Conservation (phyloP, 2,329 filamentous ascomycete genomes). For the Canariomyces notabilis region DNA sequence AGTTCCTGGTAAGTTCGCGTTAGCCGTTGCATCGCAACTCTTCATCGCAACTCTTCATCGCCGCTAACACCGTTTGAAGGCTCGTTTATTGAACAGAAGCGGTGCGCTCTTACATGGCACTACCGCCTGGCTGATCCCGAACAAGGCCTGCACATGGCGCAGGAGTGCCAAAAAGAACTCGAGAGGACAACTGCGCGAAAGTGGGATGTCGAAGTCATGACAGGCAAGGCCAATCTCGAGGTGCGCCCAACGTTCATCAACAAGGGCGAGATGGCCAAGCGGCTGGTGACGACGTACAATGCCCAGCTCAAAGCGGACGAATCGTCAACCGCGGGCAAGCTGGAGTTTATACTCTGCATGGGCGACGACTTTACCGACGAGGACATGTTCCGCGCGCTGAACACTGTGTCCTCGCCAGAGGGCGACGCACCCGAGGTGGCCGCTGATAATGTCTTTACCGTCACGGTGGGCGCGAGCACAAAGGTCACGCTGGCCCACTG, state of each 20-base stretch:
- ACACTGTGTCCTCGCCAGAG: constrained; percentile 42
- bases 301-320: constrained; percentile 28
- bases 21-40: background rate
- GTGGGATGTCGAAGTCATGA: constrained; percentile 95
- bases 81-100: constrained; percentile 90
- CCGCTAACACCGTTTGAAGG: constrained; percentile 40
- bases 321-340: constrained; percentile 38
- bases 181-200: constrained; percentile 69
- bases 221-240: constrained; percentile 93
- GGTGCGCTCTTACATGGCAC: constrained; percentile 94
- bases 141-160: constrained; percentile 72
- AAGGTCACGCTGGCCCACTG: constrained; percentile 88
- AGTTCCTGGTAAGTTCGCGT: constrained; percentile 68
- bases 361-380: constrained; percentile 98
- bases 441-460: constrained; percentile 72
- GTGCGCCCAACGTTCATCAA: constrained; percentile 96
- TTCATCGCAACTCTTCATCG: background rate
- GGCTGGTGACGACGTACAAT: constrained; percentile 70
- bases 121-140: constrained; percentile 89
- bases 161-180: constrained; percentile 75
- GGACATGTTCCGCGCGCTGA: constrained; percentile 87
- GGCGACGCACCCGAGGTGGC: constrained; percentile 41
- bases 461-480: constrained; percentile 85
- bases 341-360: constrained; percentile 84
- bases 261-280: constrained; percentile 91